Evolutionary conservation across 75 land plant species (phyloP).

Genomic region (Chamaecyparis obtusa): DNA sequence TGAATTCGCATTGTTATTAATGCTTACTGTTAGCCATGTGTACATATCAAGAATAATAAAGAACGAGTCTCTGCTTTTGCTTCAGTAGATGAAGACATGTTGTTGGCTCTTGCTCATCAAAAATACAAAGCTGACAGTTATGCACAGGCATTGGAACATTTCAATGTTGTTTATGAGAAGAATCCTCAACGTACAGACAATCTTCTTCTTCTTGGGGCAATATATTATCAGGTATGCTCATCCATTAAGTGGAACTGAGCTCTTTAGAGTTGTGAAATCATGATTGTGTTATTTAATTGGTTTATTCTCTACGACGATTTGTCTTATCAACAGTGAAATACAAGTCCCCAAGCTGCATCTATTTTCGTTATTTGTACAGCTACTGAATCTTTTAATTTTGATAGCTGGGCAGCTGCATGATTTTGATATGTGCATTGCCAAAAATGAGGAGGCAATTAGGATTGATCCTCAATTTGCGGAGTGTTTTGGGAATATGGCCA

Average conservation of each 20-base stretch:
- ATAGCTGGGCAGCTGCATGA: constrained; percentile 67
- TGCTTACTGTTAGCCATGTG: not conserved
- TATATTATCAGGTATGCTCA: constrained; percentile 80
- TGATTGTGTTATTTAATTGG: not conserved
- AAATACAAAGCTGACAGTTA: constrained; percentile 79
- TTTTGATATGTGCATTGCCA: constrained; percentile 95
- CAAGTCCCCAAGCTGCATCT: not conserved
- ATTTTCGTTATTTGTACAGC: not conserved
- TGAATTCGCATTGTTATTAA: not conserved
- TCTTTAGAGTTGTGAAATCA: not conserved
- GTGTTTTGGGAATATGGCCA: constrained; percentile 99
- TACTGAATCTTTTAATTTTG: not conserved
- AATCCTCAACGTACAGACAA: constrained; percentile 85
- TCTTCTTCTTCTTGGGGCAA: constrained; percentile 86
- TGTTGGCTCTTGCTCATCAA: constrained; percentile 77
- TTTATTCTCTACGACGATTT: not conserved
- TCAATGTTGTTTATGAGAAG: constrained; percentile 69
- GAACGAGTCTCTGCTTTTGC: not conserved
- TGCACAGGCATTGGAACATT: constrained; percentile 76
- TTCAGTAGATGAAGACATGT: constrained; percentile 69
- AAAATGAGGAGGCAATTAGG: constrained; percentile 93
- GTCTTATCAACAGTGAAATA: not conserved
- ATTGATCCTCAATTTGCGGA: constrained; percentile 93
- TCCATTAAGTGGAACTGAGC: not conserved
- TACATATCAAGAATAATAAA: not conserved